phyloP scores from a whole-genome alignment of 306 rosid genomes.

The Prunus davidiana region DNA sequence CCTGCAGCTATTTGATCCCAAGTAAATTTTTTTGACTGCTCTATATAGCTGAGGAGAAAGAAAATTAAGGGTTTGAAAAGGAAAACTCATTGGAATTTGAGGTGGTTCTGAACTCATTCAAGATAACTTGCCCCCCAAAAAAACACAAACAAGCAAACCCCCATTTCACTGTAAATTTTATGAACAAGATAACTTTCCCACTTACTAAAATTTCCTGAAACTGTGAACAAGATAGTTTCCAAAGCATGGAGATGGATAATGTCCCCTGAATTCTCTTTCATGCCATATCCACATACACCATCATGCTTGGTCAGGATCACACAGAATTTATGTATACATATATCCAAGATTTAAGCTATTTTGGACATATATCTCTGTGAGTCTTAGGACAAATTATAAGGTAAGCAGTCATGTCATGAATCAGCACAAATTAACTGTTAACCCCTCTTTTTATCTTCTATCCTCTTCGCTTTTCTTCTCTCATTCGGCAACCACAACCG shows the following conservation, averaged over 20 bases:
- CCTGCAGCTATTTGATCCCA: not conserved
- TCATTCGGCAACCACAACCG: constrained; percentile 2
- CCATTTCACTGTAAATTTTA: too few species aligned
- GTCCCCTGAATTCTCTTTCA: not conserved
- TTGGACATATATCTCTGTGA: not conserved
- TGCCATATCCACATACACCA: not conserved
- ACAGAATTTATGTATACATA: not conserved
- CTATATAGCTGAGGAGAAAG: not conserved
- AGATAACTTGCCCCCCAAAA: too few species aligned
- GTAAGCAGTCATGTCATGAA: constrained; percentile 3
- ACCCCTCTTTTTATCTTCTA: not conserved
- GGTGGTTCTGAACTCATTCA: not conserved
- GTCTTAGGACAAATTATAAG: not conserved
- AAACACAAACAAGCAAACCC: not conserved
- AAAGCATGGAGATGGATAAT: not conserved
- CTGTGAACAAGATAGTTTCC: not conserved
- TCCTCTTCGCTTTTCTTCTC: constrained; percentile 16
- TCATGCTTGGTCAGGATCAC: not conserved
- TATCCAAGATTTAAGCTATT: not conserved
- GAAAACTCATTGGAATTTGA: not conserved
- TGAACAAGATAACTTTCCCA: not conserved
- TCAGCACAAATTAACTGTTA: not conserved
- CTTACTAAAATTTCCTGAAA: not conserved
- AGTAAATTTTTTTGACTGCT: not conserved
- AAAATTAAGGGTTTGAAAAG: not conserved